Conservation (phyloP, 2,329 filamentous ascomycete genomes). For the Albophoma yamanashiensis region DNA sequence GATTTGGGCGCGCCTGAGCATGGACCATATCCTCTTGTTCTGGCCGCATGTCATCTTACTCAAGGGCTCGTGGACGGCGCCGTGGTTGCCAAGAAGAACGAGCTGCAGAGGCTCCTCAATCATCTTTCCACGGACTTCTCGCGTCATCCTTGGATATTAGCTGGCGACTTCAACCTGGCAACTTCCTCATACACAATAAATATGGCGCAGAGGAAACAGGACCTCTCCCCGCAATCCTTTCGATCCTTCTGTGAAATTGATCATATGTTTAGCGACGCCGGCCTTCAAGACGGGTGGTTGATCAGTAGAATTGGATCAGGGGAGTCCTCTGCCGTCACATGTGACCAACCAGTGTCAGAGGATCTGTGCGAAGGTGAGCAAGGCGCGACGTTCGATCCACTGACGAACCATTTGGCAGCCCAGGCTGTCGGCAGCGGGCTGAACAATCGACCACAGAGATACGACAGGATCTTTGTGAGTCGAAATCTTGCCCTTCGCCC, state of each 20-base stretch:
- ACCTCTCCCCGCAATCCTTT: constrained; percentile 39
- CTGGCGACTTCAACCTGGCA: constrained; percentile 55
- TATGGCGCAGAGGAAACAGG: constrained; percentile 37
- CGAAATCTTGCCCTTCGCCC: constrained; percentile 22
- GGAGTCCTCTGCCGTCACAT: constrained; percentile 21
- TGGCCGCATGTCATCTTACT: constrained; percentile 51
- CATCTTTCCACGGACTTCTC: constrained; percentile 32
- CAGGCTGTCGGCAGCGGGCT: constrained; percentile 33
- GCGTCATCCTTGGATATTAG: constrained; percentile 41
- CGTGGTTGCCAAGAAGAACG: constrained; percentile 43
- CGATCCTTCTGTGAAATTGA: constrained; percentile 35
- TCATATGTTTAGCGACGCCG: constrained; percentile 28
- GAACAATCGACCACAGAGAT: constrained; percentile 50
- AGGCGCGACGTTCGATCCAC: constrained; percentile 55
- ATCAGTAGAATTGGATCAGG: constrained; percentile 31
- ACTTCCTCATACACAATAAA: constrained; percentile 48
- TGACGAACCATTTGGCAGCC: constrained; percentile 43
- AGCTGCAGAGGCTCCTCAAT: constrained; percentile 38
- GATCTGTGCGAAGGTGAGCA: constrained; percentile 46
- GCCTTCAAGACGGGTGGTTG: constrained; percentile 42
- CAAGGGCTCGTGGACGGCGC: constrained; percentile 49
- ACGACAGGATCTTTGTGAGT: constrained; percentile 51
- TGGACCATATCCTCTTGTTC: constrained; percentile 27
- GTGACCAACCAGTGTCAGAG: constrained; percentile 13
- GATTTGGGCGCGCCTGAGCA: constrained; percentile 1